Base-by-base conservation (phyloP, 2,329 filamentous ascomycete genomes). In the Gliomastix tumulicola region DNA sequence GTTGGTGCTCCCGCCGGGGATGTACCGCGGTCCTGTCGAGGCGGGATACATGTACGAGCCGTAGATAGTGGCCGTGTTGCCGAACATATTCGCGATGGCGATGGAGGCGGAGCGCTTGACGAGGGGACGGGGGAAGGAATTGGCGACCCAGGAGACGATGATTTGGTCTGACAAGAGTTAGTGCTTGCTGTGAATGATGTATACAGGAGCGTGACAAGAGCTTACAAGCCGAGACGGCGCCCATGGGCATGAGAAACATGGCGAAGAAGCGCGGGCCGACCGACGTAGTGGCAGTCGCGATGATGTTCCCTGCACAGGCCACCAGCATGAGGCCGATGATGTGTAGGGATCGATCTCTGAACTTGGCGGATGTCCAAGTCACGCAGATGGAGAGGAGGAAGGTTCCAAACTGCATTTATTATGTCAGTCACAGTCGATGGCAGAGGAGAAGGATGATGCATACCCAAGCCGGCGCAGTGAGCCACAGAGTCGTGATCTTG, bases 71-170 rank as follows among this genome's bases (percentile, higher is more conserved):
- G 65, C 65, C 8, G 56, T 72, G 51, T 82, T 83, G 1, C 81
- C 82, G 30, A 86, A 63, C 45, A 82, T 59, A 49, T 84, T 83
- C 33, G 80, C 60, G n/a, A 85, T 68, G 8, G 80, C 75, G 35
- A 86, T 80, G 5, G 71, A 71, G 3, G 74, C 72, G 5, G 82
- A 82, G 3, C 81, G 71, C 33, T 82, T 77, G 3, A 79, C 81
- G 3, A 82, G 56, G 2, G 83, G 80, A 55, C 82, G 84, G 0
- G 82, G 81, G 23, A 88, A 71, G 8, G 83, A 80, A 43, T 85
- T 84, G 4, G 77, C 76, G 22, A 87, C 78, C 47, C 72, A 74
- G 0, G 81, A 76, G 32, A 87, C 81, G 18, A 87, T 72, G 41
- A 73, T 71, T 43, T 69, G 66, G 28, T 69, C 58, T 60, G 37